phyloP scores from a whole-genome alignment of 495 filamentous ascomycete genomes.

The Platismatia glauca region DNA sequence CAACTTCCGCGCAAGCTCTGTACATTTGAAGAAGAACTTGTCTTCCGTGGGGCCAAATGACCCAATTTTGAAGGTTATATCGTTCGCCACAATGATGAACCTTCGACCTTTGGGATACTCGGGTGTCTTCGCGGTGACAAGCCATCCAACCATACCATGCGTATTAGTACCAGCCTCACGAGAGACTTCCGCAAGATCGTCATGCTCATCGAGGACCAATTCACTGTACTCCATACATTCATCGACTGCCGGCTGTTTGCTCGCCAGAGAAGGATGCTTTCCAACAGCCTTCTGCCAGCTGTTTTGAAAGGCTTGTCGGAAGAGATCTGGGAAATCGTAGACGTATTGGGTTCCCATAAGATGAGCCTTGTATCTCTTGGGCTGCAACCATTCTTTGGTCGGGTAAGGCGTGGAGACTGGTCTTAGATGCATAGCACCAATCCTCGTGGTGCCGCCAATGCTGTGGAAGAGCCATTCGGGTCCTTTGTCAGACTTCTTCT shows the following conservation, averaged over 20 bases:
- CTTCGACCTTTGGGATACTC: conserved; percentile 88
- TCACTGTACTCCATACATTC: conserved; percentile 96
- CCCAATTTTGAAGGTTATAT: conserved; percentile 98
- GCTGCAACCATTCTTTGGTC: conserved; percentile 97
- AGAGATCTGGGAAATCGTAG: conserved; percentile 99
- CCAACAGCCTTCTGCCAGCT: conserved; percentile 69
- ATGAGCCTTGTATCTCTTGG: conserved; percentile 98
- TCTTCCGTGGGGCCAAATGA: conserved; percentile 95
- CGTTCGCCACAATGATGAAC: conserved; percentile 95
- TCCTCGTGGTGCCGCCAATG: conserved; percentile 88
- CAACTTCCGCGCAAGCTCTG: conserved; percentile 82
- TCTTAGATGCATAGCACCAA: conserved; percentile 89
- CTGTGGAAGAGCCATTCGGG: conserved; percentile 96
- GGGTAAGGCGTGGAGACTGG: conserved; percentile 88
- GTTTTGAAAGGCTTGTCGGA: conserved; percentile 96
- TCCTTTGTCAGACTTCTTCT: conserved; percentile 93
- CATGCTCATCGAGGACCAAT: conserved; percentile 85
- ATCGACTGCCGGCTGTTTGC: conserved; percentile 72
- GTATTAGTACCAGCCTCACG: conserved; percentile 91
- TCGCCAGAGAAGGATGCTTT: conserved; percentile 60
- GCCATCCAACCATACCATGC: conserved; percentile 97
- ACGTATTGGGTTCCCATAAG: conserved; percentile 98
- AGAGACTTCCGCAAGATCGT: conserved; percentile 83
- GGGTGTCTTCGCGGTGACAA: conserved; percentile 93
- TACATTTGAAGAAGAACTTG: conserved; percentile 98